phyloP scores from a whole-genome alignment of 2,329 filamentous ascomycete species.

The Pestalotiopsis fici region DNA sequence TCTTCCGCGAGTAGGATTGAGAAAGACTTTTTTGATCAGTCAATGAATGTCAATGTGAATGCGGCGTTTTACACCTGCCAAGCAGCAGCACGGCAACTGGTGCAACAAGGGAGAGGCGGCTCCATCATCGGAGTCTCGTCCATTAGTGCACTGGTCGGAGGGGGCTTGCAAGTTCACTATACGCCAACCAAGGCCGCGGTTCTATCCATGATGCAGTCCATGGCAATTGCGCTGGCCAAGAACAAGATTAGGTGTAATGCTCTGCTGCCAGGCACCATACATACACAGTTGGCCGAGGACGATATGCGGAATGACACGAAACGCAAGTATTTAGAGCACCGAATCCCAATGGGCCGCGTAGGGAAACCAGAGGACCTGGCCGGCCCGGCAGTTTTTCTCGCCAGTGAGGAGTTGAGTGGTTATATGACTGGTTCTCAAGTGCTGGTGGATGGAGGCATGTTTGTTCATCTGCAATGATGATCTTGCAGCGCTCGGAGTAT shows the following conservation, averaged over 20 bases:
- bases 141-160: constrained; percentile 78
- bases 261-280: constrained; percentile 78
- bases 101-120: constrained; percentile 67
- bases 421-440: constrained; percentile 50
- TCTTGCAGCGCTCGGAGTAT: no score
- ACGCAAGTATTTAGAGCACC: constrained; percentile 16
- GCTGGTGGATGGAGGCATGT: neutral
- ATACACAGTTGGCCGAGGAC: constrained; percentile 81
- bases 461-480: neutral
- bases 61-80: constrained; percentile 87
- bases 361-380: constrained; percentile 35
- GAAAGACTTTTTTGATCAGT: constrained; percentile 69
- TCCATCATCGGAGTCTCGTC: constrained; percentile 78
- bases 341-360: constrained; percentile 40
- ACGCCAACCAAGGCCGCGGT: constrained; percentile 88
- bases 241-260: constrained; percentile 82
- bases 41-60: constrained; percentile 78
- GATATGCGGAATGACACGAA: constrained; percentile 28
- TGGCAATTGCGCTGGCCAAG: constrained; percentile 75
- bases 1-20: constrained; percentile 64
- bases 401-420: neutral
- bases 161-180: constrained; percentile 79
- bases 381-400: constrained; percentile 51
- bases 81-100: constrained; percentile 84
- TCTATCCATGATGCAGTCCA: constrained; percentile 79